Conservation (phyloP, 2,329 filamentous ascomycete species). For the Lachnellula suecica region DNA sequence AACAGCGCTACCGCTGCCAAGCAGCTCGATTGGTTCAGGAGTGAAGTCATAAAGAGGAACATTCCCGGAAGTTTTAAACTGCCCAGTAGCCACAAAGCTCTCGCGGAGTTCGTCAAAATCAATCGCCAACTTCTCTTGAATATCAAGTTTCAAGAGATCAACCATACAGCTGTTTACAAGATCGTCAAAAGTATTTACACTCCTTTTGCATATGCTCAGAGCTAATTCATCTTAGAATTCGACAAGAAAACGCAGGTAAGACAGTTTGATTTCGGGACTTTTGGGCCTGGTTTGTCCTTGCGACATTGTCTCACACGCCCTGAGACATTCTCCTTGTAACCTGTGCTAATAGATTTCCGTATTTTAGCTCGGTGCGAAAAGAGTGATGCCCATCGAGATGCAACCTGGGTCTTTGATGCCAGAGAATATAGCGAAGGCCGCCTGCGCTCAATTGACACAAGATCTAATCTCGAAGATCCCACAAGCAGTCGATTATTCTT, state of each 20-base stretch:
- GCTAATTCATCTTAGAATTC: conserved; percentile 59
- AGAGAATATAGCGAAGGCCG: conserved; percentile 68
- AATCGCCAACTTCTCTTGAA: conserved; percentile 77
- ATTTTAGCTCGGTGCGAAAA: conserved; percentile 56
- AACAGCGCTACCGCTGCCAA: conserved; percentile 61
- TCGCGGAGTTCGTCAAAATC: conserved; percentile 67
- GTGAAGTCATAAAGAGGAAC: conserved; percentile 60
- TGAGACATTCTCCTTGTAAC: background rate
- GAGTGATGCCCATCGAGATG: conserved; percentile 59
- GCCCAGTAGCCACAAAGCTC: conserved; percentile 61
- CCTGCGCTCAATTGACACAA: conserved; percentile 72
- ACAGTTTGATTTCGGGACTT: background rate
- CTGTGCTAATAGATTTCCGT: background rate
- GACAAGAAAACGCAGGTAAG: conserved; percentile 73
- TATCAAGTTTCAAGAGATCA: conserved; percentile 82
- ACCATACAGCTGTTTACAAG: conserved; percentile 73
- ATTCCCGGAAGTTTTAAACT: conserved; percentile 67
- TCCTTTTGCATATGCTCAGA: background rate
- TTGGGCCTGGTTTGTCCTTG: too few species aligned
- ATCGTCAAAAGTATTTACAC: conserved; percentile 73
- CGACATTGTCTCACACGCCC: background rate
- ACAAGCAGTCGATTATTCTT: conserved; percentile 80
- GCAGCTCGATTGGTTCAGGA: conserved; percentile 63
- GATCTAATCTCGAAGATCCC: conserved; percentile 74
- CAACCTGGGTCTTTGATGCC: conserved; percentile 61